phyloP scores from a whole-genome alignment of 1,139 yeast genomes.

The Nakaseomyces nivariensis region DNA sequence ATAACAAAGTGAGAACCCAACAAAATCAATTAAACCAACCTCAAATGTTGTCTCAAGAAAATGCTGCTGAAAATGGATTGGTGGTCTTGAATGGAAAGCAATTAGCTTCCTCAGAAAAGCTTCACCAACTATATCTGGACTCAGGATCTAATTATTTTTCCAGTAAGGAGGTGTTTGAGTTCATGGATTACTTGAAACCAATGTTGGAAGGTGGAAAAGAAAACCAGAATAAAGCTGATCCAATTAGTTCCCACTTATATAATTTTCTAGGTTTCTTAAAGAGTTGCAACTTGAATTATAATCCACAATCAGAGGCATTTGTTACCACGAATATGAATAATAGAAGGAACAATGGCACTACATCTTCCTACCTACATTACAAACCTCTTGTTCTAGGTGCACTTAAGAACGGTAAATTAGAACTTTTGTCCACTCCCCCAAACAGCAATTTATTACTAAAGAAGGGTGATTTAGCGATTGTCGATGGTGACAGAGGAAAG shows the following conservation, averaged over 20 bases:
- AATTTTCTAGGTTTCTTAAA: slow-evolving; percentile 18
- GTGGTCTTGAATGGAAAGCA: slow-evolving; percentile 17
- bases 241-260: neutral
- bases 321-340: slow-evolving; percentile 3
- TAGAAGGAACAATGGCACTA: neutral
- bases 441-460: slow-evolving; percentile 41
- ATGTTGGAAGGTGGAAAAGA: slow-evolving; percentile 7
- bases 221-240: slow-evolving; percentile 1
- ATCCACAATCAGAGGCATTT: slow-evolving; percentile 22
- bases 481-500: slow-evolving; percentile 94
- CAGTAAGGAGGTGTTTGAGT: slow-evolving; percentile 19
- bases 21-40: neutral
- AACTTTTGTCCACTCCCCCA: slow-evolving; percentile 62
- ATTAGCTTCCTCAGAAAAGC: slow-evolving; percentile 20
- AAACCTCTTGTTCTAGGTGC: slow-evolving; percentile 57
- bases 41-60: neutral
- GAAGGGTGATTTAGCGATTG: slow-evolving; percentile 75
- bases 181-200: slow-evolving; percentile 19
- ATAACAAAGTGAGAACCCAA: neutral
- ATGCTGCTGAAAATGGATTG: slow-evolving; percentile 18
- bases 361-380: slow-evolving; percentile 21
- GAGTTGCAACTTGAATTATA: slow-evolving; percentile 23
- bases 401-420: slow-evolving; percentile 80
- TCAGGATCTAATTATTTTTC: slow-evolving; percentile 28
- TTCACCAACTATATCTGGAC: slow-evolving; percentile 21